Conservation (phyloP, 176 grass and related monocot genomes). For the Avena insularis region DNA sequence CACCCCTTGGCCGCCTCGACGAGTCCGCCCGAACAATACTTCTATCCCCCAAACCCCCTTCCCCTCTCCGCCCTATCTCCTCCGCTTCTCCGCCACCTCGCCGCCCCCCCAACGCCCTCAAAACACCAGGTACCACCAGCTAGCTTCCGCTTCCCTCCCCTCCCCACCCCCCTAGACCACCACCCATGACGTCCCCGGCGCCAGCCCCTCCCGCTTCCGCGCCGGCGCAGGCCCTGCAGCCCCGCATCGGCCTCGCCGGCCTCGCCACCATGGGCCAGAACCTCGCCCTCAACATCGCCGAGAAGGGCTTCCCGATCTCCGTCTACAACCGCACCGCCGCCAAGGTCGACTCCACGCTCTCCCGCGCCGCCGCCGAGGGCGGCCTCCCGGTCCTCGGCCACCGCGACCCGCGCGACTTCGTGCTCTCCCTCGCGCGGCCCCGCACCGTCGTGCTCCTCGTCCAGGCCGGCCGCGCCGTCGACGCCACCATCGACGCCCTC, state of each 20-base stretch:
- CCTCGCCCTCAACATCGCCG: slow-evolving; percentile 92
- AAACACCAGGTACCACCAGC: not conserved
- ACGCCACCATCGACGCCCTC: slow-evolving; percentile 75
- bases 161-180: not conserved
- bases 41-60: slow-evolving; percentile 39
- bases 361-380: slow-evolving; percentile 65
- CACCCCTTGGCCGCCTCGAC: slow-evolving; percentile 48
- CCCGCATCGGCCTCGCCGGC: slow-evolving; percentile 80
- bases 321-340: slow-evolving; percentile 91
- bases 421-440: slow-evolving; percentile 71
- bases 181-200: slow-evolving; percentile 41
- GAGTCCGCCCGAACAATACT: slow-evolving; percentile 49
- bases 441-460: slow-evolving; percentile 83
- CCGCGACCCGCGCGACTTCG: slow-evolving; percentile 70
- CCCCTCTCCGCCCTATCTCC: slow-evolving; percentile 1
- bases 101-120: not conserved
- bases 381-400: slow-evolving; percentile 71
- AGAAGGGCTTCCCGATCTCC: slow-evolving; percentile 92
- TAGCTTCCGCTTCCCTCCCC: not conserved
- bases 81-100: not conserved
- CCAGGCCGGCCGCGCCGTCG: slow-evolving; percentile 75
- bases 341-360: slow-evolving; percentile 81
- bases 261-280: slow-evolving; percentile 97
- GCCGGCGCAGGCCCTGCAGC: slow-evolving; percentile 30
- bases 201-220: slow-evolving; percentile 44